phyloP scores from a whole-genome alignment of 331 rosid species.

The Stylosanthes scabra region DNA sequence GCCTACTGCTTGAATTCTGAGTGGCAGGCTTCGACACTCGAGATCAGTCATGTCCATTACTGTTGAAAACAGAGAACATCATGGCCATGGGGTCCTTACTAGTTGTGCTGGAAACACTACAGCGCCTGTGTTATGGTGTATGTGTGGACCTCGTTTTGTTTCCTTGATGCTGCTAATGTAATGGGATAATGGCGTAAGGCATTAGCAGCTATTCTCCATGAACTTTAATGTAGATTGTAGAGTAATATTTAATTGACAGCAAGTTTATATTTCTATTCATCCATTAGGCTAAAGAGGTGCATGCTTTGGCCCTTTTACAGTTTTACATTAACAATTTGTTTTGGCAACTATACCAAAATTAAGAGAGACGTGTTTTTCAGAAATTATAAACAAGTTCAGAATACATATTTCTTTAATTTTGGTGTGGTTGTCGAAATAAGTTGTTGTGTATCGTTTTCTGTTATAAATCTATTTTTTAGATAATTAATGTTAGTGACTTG shows the following conservation, averaged over 20 bases:
- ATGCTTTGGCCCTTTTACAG: too few species aligned
- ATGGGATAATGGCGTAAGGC: constrained; percentile 2
- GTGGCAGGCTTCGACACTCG: constrained; percentile 34
- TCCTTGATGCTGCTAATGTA: constrained; percentile 34
- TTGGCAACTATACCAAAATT: too few species aligned
- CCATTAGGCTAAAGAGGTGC: constrained; percentile 1
- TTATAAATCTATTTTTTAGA: too few species aligned
- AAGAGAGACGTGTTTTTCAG: too few species aligned
- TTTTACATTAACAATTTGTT: too few species aligned
- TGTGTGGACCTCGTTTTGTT: constrained; percentile 18
- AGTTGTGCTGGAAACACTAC: constrained; percentile 14
- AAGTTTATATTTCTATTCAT: constrained; percentile 17
- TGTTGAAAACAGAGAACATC: constrained; percentile 7
- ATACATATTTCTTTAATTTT: too few species aligned
- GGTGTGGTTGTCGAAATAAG: too few species aligned
- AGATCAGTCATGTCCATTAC: constrained; percentile 18
- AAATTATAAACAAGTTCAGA: too few species aligned
- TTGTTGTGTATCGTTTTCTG: too few species aligned
- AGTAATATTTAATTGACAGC: constrained; percentile 8
- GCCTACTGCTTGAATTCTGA: constrained; percentile 24
- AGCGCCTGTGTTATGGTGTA: constrained; percentile 23
- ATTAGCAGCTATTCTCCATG: constrained; percentile 22
- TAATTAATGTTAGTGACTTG: too few species aligned
- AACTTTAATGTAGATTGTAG: constrained; percentile 25
- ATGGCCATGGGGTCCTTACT: neutral